phyloP scores from a whole-genome alignment of 805 yeast species.

The Kluyveromyces aestuarii region DNA sequence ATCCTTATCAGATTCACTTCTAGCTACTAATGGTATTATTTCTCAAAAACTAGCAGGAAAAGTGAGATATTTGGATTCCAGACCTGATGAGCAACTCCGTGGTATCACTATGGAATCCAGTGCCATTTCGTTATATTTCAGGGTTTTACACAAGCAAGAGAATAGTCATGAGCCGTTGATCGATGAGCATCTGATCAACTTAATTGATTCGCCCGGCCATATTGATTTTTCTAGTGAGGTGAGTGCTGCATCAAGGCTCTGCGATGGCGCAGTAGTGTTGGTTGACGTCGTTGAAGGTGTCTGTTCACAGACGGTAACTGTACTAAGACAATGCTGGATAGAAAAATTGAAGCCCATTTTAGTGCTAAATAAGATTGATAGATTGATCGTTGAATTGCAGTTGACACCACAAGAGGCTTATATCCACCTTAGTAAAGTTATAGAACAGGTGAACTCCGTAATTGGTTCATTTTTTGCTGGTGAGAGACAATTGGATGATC shows the following conservation, averaged over 20 bases:
- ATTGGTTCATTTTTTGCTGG: slow-evolving; percentile 90
- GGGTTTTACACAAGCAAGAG: slow-evolving; percentile 43
- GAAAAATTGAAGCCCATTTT: slow-evolving; percentile 82
- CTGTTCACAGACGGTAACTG: slow-evolving; percentile 94
- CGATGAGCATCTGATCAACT: slow-evolving; percentile 75
- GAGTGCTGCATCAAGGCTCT: slow-evolving; percentile 86
- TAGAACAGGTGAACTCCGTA: slow-evolving; percentile 93
- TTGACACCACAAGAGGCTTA: slow-evolving; percentile 81
- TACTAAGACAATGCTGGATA: slow-evolving; percentile 89
- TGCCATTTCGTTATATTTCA: slow-evolving; percentile 88
- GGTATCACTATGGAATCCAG: slow-evolving; percentile 98
- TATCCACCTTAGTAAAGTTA: slow-evolving; percentile 60
- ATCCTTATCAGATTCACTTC: slow-evolving; percentile 79
- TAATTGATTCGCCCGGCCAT: slow-evolving; percentile 99
- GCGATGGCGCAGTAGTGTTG: slow-evolving; percentile 93
- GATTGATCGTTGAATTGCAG: slow-evolving; percentile 73
- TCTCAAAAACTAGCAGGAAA: slow-evolving; percentile 94
- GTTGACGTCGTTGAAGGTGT: slow-evolving; percentile 99
- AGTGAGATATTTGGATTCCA: slow-evolving; percentile 81
- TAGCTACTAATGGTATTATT: slow-evolving; percentile 94
- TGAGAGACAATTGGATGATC: slow-evolving; percentile 83
- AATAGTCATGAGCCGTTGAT: slow-evolving; percentile 39
- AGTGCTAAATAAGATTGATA: slow-evolving; percentile 85
- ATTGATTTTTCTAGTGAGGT: slow-evolving; percentile 96
- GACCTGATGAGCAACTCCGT: slow-evolving; percentile 91